Conservation (phyloP, 2,329 filamentous ascomycete species). For the Ramularia endophylla region DNA sequence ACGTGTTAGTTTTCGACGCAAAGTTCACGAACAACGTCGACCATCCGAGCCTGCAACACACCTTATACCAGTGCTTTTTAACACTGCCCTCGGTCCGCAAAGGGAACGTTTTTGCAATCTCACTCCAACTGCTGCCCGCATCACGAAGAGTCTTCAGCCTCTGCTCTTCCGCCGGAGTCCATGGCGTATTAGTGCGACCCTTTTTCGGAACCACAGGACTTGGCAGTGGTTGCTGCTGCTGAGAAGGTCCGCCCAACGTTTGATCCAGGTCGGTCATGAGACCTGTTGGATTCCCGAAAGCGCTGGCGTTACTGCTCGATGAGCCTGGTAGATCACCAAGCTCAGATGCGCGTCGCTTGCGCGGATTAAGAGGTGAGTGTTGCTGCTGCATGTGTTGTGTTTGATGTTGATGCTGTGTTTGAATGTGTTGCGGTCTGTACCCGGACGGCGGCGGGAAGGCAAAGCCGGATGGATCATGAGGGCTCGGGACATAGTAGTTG, state of each 20-base stretch:
- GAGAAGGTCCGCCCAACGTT: conserved; percentile 22
- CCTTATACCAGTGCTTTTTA: conserved; percentile 99
- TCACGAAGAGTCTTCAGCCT: conserved; percentile 92
- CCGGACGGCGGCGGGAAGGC: conserved; percentile 25
- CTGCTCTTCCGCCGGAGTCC: conserved; percentile 92
- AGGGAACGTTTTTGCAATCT: conserved; percentile 98
- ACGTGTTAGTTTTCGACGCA: conserved; percentile 4
- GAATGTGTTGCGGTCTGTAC: conserved; percentile 22
- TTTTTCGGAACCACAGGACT: conserved; percentile 68
- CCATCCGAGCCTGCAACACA: too few species aligned
- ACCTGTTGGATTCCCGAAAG: conserved; percentile 23
- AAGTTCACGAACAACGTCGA: too few species aligned
- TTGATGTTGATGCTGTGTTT: conserved; percentile 30
- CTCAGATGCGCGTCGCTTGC: conserved; percentile 34
- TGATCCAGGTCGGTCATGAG: conserved; percentile 20
- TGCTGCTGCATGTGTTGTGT: conserved; percentile 32
- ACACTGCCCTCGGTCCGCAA: conserved; percentile 92
- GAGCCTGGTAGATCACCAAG: conserved; percentile 28
- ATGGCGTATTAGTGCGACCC: conserved; percentile 96
- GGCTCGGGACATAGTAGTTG: conserved; percentile 23
- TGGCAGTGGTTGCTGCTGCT: conserved; percentile 29
- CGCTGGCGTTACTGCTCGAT: conserved; percentile 25
- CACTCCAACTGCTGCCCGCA: conserved; percentile 88
- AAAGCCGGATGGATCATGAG: conserved; percentile 25
- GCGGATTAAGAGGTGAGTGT: conserved; percentile 27